A percentile compares a stretch with the other conserved stretches of the same genome.
Conservation (phyloP, 1,284 basidiomycete species). For the Schizophyllum amplum region DNA sequence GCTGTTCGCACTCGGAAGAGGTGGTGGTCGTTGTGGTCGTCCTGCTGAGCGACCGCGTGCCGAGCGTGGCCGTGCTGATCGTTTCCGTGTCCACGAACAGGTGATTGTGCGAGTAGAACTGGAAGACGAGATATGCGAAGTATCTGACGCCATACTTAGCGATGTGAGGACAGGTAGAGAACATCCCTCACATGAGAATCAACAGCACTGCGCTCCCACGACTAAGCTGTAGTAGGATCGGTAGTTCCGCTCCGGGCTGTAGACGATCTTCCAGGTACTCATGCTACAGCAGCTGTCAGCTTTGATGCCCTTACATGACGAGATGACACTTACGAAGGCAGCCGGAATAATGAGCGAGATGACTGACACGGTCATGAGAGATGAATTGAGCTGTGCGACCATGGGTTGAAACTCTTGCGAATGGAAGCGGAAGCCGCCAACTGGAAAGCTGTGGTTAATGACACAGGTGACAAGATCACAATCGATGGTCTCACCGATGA, state of each 20-base stretch:
- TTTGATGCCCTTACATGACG: no score
- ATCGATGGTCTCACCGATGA: slow-evolving; percentile 28
- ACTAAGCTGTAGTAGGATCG: slow-evolving; percentile 31
- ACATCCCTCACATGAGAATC: slow-evolving; percentile 42
- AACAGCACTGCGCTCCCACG: slow-evolving; percentile 46
- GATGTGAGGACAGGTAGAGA: neutral
- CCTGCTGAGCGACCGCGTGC: slow-evolving; percentile 13
- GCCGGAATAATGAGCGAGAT: slow-evolving; percentile 53
- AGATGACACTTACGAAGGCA: slow-evolving; percentile 53
- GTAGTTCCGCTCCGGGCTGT: slow-evolving; percentile 25
- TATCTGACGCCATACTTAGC: slow-evolving; percentile 10
- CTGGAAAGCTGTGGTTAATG: slow-evolving; percentile 14
- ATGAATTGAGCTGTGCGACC: slow-evolving; percentile 59
- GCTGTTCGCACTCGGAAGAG: neutral
- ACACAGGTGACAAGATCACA: neutral
- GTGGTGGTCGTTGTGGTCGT: slow-evolving; percentile 20
- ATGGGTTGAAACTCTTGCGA: slow-evolving; percentile 56
- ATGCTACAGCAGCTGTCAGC: no score
- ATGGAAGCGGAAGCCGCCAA: slow-evolving; percentile 53
- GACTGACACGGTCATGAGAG: slow-evolving; percentile 50
- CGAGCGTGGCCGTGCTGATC: slow-evolving; percentile 12
- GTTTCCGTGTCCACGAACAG: slow-evolving; percentile 38
- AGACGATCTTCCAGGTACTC: slow-evolving; percentile 30
- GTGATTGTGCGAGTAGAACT: slow-evolving; percentile 56
- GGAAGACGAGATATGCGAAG: slow-evolving; percentile 34